Base-by-base conservation (phyloP, 164 flowering plant genomes). In the Vitis rupestris region DNA sequence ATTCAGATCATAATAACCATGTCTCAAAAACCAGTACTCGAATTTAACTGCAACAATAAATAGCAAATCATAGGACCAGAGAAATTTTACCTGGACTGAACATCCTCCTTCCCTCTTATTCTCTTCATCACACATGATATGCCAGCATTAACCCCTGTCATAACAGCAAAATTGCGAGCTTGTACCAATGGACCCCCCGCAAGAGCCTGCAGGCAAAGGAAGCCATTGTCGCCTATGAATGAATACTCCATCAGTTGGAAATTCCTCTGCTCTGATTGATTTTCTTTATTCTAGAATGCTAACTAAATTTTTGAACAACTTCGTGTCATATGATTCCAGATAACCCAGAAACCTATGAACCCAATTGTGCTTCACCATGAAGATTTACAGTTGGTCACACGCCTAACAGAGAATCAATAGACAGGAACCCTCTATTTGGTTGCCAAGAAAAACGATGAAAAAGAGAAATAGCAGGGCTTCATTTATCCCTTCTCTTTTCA, bases 111-210 rank as follows among this genome's bases (percentile, higher is more conserved):
- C 68, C 99, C 99, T 71, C 96, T 87, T 51, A 92, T 51, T 82
- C 97, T 88, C 73, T 82, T 93, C 94, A 95, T 81, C 68, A 95
- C 88, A 84, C 87, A 87, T 8, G 97, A 84, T 63, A 95, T 84
- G 51, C 97, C 99, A 54, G 98, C 97, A 85, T 91, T 91, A 14
- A 88, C 97, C 64, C 98, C 98, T 0, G 98, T 95, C 90, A 95
- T 95, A 17, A 93, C 96, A 59, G 99, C 99, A 82, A 95, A 90
- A 71, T 95, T 95, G 44, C 99, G 94, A 17, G 98, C 99, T 78
- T 95, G 99, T 49, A 86, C 80, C 76, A 93, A 70, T 0, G 99
- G 99, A 56, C 97, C 97, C 7, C 97, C 99, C 55, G 88, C 61
- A 56, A 95, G 82, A 79, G 97, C 98, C 99, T 95, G 77, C 5